phyloP scores from a whole-genome alignment of 176 grass and related monocot genomes.

The Saccharum officinarum region DNA sequence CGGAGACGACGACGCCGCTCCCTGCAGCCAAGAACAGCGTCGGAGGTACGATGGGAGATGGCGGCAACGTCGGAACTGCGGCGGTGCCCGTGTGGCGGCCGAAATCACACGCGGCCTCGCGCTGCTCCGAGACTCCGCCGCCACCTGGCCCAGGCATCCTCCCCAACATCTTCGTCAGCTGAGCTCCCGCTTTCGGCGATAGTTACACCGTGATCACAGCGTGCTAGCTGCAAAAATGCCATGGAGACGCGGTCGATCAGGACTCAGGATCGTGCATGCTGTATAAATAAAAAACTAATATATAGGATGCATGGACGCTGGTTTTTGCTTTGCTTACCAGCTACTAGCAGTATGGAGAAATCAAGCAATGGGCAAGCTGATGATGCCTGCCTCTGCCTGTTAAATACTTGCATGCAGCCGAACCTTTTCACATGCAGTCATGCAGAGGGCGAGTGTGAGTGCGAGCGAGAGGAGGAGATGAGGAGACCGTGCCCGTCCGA shows the following conservation, averaged over 20 bases:
- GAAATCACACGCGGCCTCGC: slow-evolving; percentile 31
- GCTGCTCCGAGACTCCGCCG: slow-evolving; percentile 21
- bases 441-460: background rate
- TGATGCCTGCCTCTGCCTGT: slow-evolving; percentile 7
- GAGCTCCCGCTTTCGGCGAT: background rate
- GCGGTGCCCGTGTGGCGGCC: background rate
- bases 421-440: background rate
- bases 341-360: background rate
- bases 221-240: background rate
- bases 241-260: background rate
- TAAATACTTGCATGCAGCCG: slow-evolving; percentile 33
- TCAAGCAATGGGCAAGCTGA: background rate
- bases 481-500: background rate
- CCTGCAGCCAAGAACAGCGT: slow-evolving; percentile 30
- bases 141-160: slow-evolving; percentile 32
- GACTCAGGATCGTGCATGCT: background rate
- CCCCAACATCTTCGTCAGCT: slow-evolving; percentile 41
- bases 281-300: background rate
- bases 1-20: slow-evolving; percentile 4
- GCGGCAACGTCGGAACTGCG: background rate
- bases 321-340: background rate
- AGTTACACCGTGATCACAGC: background rate
- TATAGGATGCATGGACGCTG: background rate
- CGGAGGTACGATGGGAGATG: slow-evolving; percentile 12
- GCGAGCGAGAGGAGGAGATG: background rate